These are phyloP conservation scores for Adansonia grandidieri DNA, from an alignment of 441 rosid genomes.

Conservation along the genomic window DNA sequence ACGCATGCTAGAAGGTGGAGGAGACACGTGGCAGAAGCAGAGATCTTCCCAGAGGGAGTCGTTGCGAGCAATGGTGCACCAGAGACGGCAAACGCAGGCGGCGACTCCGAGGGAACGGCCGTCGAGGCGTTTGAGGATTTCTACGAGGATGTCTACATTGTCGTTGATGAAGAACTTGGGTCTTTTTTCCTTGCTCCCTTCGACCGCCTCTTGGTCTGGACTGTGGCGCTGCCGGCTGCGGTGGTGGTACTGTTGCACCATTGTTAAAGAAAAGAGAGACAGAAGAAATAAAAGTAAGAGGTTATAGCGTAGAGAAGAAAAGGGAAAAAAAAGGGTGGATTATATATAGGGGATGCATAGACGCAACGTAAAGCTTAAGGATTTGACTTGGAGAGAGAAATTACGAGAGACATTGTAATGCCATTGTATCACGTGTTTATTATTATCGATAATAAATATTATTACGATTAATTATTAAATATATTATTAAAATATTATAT, in stretches of 20 bases:
- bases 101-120: constrained; percentile 74
- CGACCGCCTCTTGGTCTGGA: constrained; percentile 1
- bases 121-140: constrained; percentile 72
- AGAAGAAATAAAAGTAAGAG: not conserved
- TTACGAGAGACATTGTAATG: not conserved
- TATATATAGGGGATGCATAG: not conserved
- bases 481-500: too few species aligned
- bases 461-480: too few species aligned
- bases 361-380: constrained; percentile 36
- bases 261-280: not conserved
- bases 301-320: not conserved
- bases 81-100: constrained; percentile 86
- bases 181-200: constrained; percentile 32
- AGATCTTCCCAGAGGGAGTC: constrained; percentile 88
- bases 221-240: not conserved
- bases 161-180: constrained; percentile 66
- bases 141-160: constrained; percentile 73
- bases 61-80: constrained; percentile 66
- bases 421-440: too few species aligned
- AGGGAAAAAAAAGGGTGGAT: not conserved
- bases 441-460: too few species aligned
- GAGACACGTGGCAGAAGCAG: constrained; percentile 74
- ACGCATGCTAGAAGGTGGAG: constrained; percentile 58
- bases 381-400: constrained; percentile 37
- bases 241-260: constrained; percentile 22